Evolutionary conservation across 2,329 filamentous ascomycete genomes (phyloP), one percentile per base, ranked within the genome.

Genomic region (Trichophyton rubrum): DNA sequence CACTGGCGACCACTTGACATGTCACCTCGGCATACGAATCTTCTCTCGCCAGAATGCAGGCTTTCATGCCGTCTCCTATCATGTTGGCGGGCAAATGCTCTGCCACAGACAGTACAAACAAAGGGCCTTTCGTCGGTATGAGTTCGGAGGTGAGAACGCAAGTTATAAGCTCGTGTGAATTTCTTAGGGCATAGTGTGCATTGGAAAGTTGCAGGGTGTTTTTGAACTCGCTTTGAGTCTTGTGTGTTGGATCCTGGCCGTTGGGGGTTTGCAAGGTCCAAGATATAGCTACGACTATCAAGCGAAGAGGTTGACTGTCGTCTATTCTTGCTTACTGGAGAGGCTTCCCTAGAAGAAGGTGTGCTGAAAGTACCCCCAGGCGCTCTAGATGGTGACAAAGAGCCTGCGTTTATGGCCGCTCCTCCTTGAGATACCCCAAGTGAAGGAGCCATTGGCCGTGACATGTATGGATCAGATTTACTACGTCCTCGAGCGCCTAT

Each of bases 91-190:
- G 93, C 93, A 75, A 99, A 99, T 0, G 93, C 93, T 74, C 99
- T 99, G 59, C 90, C 89, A 67, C 93, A 99, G 7, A 97, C 90
- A 0, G 89, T 96, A 71, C 93, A 99, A 2, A 97, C 92, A 69
- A 97, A 99, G 0, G 93, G 93, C 56, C 93, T 84, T 77, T 99
- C 93, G 69, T 99, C 93, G 0, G 93, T 99, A 71, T 99, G 93
- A 0, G 93, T 99, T 55, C 93, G 88, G 62, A 97, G 75, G 76
- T 99, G 93, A 49, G 92, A 97, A 13, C 93, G 88, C 60, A 99
- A 77, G 69, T 99, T 99, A 76, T 99, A 99, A 0, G 93, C 93
- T 61, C 93, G 84, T 0, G 93, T 99, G 70, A 99, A 99, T 15
- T 90, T 85, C 74, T 99, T 99, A 0, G 93, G 91, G 68, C 93